phyloP scores from a whole-genome alignment of 2,329 filamentous ascomycete species.

The Coniochaeta ligniaria region DNA sequence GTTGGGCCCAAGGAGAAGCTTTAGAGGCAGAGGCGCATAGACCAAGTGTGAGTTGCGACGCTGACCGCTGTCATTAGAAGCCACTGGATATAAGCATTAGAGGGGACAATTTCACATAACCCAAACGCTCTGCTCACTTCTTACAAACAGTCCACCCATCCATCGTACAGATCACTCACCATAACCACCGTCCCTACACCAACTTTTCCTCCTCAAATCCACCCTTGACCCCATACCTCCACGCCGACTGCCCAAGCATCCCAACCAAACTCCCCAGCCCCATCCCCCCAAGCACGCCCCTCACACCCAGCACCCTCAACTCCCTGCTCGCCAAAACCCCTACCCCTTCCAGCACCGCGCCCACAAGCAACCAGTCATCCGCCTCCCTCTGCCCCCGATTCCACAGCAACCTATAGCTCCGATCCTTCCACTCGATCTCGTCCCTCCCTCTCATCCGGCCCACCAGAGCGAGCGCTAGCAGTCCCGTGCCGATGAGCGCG shows the following conservation, averaged over 20 bases:
- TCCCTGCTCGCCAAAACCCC: conserved; percentile 17
- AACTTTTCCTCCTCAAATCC: conserved; percentile 23
- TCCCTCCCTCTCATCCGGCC: conserved; percentile 7
- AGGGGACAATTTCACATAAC: no score
- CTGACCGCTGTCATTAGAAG: no score
- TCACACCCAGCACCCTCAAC: conserved; percentile 16
- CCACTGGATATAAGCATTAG: neutral
- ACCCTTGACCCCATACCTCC: conserved; percentile 40
- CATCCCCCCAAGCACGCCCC: conserved; percentile 32
- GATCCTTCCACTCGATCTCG: conserved; percentile 9
- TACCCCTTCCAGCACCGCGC: conserved; percentile 20
- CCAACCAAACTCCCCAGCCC: conserved; percentile 42
- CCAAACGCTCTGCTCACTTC: no score
- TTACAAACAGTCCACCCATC: no score
- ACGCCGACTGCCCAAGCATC: conserved; percentile 38
- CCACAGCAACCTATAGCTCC: conserved; percentile 53
- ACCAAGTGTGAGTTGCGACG: neutral
- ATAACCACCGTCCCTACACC: conserved; percentile 5
- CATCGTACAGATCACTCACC: no score
- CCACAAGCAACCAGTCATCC: conserved; percentile 47
- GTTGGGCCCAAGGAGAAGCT: conserved; percentile 38
- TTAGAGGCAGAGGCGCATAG: conserved; percentile 17
- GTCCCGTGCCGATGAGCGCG: neutral
- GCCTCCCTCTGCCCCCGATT: conserved; percentile 48
- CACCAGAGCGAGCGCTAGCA: conserved; percentile 3